A percentile compares a stretch with the other conserved stretches of the same genome.
Evolutionary conservation across 1,139 yeast genomes (phyloP).

Genomic region (Saccharomyces hybrid): DNA sequence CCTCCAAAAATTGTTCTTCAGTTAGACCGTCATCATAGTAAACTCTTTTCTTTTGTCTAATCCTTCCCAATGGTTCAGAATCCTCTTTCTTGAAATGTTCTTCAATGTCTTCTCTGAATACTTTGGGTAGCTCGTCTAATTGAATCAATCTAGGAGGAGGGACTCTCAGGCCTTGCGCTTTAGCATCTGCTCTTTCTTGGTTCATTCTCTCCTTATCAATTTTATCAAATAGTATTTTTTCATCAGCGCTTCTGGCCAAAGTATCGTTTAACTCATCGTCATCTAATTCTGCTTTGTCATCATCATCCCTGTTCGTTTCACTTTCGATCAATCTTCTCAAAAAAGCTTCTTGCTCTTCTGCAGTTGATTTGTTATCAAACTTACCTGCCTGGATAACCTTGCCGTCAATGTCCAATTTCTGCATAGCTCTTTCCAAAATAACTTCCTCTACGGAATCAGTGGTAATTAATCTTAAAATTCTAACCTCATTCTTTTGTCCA

Average conservation of each 20-base stretch:
- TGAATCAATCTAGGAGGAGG: conserved; percentile 51
- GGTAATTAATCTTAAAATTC: conserved; percentile 86
- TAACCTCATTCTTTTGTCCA: conserved; percentile 95
- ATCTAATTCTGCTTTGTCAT: conserved; percentile 48
- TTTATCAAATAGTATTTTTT: conserved; percentile 46
- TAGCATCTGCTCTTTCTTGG: conserved; percentile 38
- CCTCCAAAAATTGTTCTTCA: conserved; percentile 87
- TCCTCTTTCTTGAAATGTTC: conserved; percentile 40
- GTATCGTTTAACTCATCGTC: conserved; percentile 68
- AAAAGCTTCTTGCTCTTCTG: conserved; percentile 95
- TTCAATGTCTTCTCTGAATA: conserved; percentile 67
- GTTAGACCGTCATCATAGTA: conserved; percentile 89
- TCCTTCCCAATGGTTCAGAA: conserved; percentile 49
- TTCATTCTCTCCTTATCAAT: conserved; percentile 64
- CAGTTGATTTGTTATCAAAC: conserved; percentile 91
- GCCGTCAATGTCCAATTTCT: conserved; percentile 92
- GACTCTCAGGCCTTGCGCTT: conserved; percentile 33
- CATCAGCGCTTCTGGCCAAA: conserved; percentile 62
- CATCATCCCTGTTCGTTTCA: conserved; percentile 45
- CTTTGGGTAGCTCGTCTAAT: conserved; percentile 67
- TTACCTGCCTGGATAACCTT: conserved; percentile 99
- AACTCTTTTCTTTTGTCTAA: conserved; percentile 74
- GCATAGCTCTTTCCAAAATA: conserved; percentile 89
- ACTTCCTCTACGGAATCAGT: conserved; percentile 94
- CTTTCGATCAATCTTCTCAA: conserved; percentile 74